Base-by-base conservation (phyloP, 2,329 filamentous ascomycete species). In the Aureobasidium leucospermi region DNA sequence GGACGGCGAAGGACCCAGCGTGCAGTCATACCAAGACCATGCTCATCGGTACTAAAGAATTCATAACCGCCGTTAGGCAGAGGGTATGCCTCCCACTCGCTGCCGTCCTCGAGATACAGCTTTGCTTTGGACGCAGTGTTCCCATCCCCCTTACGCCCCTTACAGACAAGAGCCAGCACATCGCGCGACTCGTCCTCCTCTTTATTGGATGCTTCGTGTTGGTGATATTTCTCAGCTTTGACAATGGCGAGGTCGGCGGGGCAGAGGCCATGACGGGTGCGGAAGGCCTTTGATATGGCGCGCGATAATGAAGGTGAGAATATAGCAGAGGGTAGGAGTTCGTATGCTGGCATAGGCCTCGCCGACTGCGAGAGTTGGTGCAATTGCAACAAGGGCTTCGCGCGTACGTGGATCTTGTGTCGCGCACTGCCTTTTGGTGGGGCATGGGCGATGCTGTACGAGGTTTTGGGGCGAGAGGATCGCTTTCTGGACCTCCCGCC, bases 171-270 rank as follows among this genome's bases (percentile, higher is more conserved):
- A 4, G 86, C 89, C 46, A 91, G 74, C 16, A 90, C 78, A 38
- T 84, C 79, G 66, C 71, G 70, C 52, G 79, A 74, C 28, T 79
- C 76, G 13, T 76, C 72, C 56, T 82, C 79, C 42, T 81, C 79
- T 63, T 81, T 78, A 19, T 74, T 75, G 8, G 81, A 78, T 8
- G 76, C 76, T 64, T 65, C 60, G 61, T 64, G 58, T 73, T 75
- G 62, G 28, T 65, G 66, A 68, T 89, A 90, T 63, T 87, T 81
- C 64, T 89, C 87, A 59, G 86, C 88, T 65, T 81, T 83, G 32
- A 91, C 79, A 47, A 93, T 72, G 60, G 92, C 79, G 11, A 92
- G 75, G 70, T 92, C 88, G 63, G 87, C 83, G 23, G 82, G 78
- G 34, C 85, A 83, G 4, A 92, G 75, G 58, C 84, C 79, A 47